Evolutionary conservation across 148 eudicot species (phyloP), one percentile per base, ranked within the genome.

Genomic region (Rhododendron ovatum): DNA sequence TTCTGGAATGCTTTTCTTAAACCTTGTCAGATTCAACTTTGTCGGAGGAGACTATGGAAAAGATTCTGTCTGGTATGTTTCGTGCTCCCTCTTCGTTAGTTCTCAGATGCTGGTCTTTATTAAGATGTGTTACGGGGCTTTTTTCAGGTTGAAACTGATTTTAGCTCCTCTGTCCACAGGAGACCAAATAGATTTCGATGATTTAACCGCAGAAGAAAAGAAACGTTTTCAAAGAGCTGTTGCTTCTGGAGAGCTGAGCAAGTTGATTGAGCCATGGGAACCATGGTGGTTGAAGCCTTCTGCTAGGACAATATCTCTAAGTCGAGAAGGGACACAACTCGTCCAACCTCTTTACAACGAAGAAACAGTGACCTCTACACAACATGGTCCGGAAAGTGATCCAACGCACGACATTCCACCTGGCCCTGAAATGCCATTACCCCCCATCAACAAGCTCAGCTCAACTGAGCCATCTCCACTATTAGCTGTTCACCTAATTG

Each of bases 231-330:
- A 88, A 73, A 90, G 93, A 88, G 98, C 98, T 8, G 80, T 98
- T 85, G 93, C 93, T 76, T 94, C 94, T 37, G 99, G 98, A 87
- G 98, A 98, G 91, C 88, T 98, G 81, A 92, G 98, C 93, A 98
- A 94, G 89, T 85, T 95, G 88, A 95, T 98, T 47, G 87, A 94
- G 87, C 96, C 96, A 41, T 95, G 99, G 99, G 98, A 95, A 75
- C 98, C 98, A 47, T 95, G 98, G 99, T 97, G 99, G 99, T 89
- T 93, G 86, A 95, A 87, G 88, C 96, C 98, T 81, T 89, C 93
- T 59, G 96, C 99, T 81, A 87, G 84, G 57, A 87, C 89, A 47
- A 86, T 95, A 65, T 83, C 91, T 86, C 93, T 97, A 28, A 90
- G 98, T 82, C 89, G 80, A 20, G 92, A 90, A 80, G 99, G 98